phyloP scores from a whole-genome alignment of 2,329 filamentous ascomycete species.

The Ophiostoma triangulosporum region DNA sequence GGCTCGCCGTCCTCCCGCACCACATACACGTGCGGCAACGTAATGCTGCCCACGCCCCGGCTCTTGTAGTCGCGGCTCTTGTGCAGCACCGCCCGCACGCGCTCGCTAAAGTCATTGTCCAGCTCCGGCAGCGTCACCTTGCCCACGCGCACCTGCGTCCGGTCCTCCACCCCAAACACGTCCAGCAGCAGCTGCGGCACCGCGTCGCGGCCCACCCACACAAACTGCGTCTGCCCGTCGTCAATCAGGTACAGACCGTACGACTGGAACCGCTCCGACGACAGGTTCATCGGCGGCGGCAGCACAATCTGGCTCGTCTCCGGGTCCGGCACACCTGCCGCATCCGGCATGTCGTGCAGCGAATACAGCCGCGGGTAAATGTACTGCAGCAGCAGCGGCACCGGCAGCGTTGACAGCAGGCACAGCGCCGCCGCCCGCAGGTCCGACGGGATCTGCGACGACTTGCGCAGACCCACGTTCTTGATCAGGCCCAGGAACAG shows the following conservation, averaged over 20 bases:
- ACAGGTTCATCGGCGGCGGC: constrained; percentile 72
- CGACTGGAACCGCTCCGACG: constrained; percentile 72
- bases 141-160: constrained; percentile 74
- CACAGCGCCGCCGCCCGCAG: constrained; percentile 86
- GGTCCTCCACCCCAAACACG: constrained; percentile 80
- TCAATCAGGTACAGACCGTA: constrained; percentile 95
- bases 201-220: constrained; percentile 89
- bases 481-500: constrained; percentile 93
- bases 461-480: constrained; percentile 86
- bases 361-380: constrained; percentile 80
- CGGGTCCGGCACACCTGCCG: constrained; percentile 71
- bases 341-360: constrained; percentile 91
- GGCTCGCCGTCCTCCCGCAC: constrained; percentile 94
- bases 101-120: constrained; percentile 93
- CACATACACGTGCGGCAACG: constrained; percentile 84
- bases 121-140: constrained; percentile 78
- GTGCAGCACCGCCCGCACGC: constrained; percentile 75
- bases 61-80: constrained; percentile 83
- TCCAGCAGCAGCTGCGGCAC: constrained; percentile 79
- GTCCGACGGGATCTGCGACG: constrained; percentile 85
- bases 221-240: constrained; percentile 92
- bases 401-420: constrained; percentile 81
- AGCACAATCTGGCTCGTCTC: constrained; percentile 81
- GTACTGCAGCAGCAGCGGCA: constrained; percentile 84
- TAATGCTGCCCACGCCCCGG: constrained; percentile 82